Conservation (phyloP, 1,284 basidiomycete species). For the Tetrapyrgos nigripes region DNA sequence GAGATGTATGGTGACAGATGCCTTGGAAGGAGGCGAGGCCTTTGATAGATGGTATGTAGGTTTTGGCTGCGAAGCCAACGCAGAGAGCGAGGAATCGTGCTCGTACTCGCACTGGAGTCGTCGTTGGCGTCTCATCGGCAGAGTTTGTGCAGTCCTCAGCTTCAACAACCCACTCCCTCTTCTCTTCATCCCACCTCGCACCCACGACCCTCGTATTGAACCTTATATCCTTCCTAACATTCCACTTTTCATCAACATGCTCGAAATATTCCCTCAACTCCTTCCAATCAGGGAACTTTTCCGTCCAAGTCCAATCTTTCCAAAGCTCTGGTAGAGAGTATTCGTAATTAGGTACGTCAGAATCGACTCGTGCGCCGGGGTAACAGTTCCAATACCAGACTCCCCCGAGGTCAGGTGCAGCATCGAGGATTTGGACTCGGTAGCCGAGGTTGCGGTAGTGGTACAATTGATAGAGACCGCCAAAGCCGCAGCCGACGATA, state of each 20-base stretch:
- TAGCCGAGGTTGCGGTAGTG: conserved; percentile 17
- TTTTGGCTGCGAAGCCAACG: conserved; percentile 29
- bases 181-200: conserved; percentile 25
- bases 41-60: conserved; percentile 25
- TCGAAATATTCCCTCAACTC: conserved; percentile 32
- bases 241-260: conserved; percentile 30
- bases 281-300: conserved; percentile 28
- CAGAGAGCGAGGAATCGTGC: conserved; percentile 28
- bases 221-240: conserved; percentile 28
- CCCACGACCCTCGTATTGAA: conserved; percentile 31
- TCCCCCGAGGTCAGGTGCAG: conserved; percentile 13
- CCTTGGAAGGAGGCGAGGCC: conserved; percentile 32
- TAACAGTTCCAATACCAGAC: conserved; percentile 17
- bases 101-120: background rate
- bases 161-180: conserved; percentile 27
- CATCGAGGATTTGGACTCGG: conserved; percentile 15
- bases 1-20: conserved; percentile 25
- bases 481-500: conserved; percentile 26
- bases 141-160: conserved; percentile 22
- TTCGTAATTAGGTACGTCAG: conserved; percentile 20
- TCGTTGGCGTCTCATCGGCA: conserved; percentile 1
- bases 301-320: conserved; percentile 31
- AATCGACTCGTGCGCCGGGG: conserved; percentile 16
- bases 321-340: conserved; percentile 31
- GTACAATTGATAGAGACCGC: conserved; percentile 20